Evolutionary conservation across 2,329 filamentous ascomycete species (phyloP).

Genomic region (Phialophora expanda): DNA sequence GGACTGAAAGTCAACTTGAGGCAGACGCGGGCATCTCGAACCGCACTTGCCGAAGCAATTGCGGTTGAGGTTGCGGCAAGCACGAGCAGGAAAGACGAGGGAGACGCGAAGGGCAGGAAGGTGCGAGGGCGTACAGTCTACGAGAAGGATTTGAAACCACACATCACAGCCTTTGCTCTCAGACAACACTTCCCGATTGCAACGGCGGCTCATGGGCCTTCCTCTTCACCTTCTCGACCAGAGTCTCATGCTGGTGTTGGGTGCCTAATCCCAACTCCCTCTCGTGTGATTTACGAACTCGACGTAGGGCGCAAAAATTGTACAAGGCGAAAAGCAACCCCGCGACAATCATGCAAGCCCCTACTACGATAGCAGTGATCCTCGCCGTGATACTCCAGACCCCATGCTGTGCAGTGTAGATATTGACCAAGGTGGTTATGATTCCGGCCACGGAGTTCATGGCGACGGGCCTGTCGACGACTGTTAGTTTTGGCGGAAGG

Average conservation of each 20-base stretch:
- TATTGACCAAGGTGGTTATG: constrained; percentile 56
- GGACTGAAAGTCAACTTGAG: background rate
- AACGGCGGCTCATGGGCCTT: constrained; percentile 31
- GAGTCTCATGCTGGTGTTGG: constrained; percentile 27
- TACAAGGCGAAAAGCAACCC: constrained; percentile 44
- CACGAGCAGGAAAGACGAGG: background rate
- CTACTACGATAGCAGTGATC: constrained; percentile 41
- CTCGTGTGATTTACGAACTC: constrained; percentile 44
- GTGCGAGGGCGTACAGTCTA: background rate
- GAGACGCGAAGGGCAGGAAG: background rate
- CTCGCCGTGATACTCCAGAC: constrained; percentile 44
- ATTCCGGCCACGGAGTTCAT: constrained; percentile 59
- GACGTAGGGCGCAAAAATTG: constrained; percentile 46
- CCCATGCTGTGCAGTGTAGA: constrained; percentile 48
- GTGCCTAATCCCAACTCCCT: constrained; percentile 40
- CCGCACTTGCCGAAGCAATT: background rate
- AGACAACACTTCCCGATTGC: constrained; percentile 29
- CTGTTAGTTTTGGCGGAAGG: constrained; percentile 17
- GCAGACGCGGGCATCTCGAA: background rate
- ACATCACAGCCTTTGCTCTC: background rate
- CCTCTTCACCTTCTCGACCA: constrained; percentile 36
- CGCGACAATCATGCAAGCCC: constrained; percentile 36
- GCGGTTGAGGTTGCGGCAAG: background rate
- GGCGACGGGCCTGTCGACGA: constrained; percentile 41
- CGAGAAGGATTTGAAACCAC: background rate